A percentile compares a stretch with the other conserved stretches of the same genome.
These are phyloP conservation scores for Gnomoniopsis smithogilvyi DNA, from an alignment of 2,329 filamentous ascomycete genomes.

Conservation along the genomic window DNA sequence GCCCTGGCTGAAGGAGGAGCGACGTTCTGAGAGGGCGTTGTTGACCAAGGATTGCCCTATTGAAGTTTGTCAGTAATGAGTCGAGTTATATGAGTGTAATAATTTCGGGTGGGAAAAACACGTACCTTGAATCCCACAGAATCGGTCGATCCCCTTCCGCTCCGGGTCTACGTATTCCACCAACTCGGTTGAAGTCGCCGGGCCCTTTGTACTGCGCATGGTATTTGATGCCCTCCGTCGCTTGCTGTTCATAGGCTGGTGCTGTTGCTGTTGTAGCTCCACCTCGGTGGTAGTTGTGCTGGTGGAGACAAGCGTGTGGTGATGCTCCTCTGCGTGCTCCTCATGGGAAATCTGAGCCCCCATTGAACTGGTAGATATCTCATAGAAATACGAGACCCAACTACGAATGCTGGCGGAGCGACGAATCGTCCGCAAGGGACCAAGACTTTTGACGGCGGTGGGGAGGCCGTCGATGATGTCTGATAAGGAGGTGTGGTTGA, in stretches of 20 bases:
- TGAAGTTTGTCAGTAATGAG: neutral
- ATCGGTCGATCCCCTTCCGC: slow-evolving; percentile 18
- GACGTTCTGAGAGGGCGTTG: slow-evolving; percentile 6
- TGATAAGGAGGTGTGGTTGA: neutral
- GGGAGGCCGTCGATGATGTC: slow-evolving; percentile 12
- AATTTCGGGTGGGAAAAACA: neutral
- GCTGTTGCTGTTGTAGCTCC: slow-evolving; percentile 8
- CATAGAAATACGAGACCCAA: slow-evolving; percentile 13
- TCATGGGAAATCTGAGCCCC: slow-evolving; percentile 1
- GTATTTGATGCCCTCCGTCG: neutral
- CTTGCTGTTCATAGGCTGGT: neutral
- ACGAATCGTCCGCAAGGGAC: slow-evolving; percentile 10
- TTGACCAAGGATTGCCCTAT: slow-evolving; percentile 13
- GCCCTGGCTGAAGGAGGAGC: neutral
- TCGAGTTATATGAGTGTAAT: neutral
- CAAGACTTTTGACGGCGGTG: slow-evolving; percentile 14
- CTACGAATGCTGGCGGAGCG: slow-evolving; percentile 15
- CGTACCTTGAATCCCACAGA: slow-evolving; percentile 20
- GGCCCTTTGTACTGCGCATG: neutral
- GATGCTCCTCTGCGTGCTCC: neutral
- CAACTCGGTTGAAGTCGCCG: neutral
- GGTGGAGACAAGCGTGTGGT: neutral
- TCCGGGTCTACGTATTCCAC: neutral
- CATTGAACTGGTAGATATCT: slow-evolving; percentile 6
- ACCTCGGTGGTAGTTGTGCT: slow-evolving; percentile 6